A percentile compares a stretch with the other conserved stretches of the same genome.
phyloP scores from a whole-genome alignment of 176 grass and related monocot genomes.

The Carex parvula region DNA sequence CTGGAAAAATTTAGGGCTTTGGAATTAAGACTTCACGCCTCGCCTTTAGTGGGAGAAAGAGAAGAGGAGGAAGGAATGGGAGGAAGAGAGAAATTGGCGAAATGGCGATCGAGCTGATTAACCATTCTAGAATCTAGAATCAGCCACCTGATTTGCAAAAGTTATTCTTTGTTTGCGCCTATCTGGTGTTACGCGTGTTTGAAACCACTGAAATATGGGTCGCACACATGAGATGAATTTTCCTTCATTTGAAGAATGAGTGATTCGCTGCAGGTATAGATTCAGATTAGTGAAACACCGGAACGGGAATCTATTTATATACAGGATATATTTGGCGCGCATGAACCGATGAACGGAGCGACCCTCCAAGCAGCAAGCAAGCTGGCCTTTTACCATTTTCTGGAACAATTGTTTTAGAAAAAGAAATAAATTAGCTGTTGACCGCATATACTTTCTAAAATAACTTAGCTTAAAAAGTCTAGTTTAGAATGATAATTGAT shows the following conservation, averaged over 20 bases:
- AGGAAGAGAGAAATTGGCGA: constrained; percentile 9
- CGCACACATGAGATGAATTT: too few species aligned
- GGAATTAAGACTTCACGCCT: neutral
- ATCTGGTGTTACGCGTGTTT: neutral
- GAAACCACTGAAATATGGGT: neutral
- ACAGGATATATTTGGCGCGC: constrained; percentile 21
- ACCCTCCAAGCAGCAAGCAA: neutral
- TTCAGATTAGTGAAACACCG: neutral
- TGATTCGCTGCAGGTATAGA: neutral
- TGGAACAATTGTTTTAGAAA: neutral
- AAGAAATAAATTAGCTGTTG: too few species aligned
- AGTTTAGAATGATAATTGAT: too few species aligned
- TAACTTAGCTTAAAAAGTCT: too few species aligned
- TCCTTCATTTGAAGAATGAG: neutral
- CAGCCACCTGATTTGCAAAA: neutral
- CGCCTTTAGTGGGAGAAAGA: neutral
- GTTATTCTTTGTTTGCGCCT: neutral
- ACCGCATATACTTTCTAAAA: too few species aligned
- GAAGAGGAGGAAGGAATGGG: neutral
- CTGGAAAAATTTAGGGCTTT: neutral
- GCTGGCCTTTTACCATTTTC: neutral
- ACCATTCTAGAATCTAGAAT: neutral
- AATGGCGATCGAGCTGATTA: constrained; percentile 3
- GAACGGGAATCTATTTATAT: constrained; percentile 9
- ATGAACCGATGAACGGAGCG: constrained; percentile 5